Evolutionary conservation across 257 asterid genomes (phyloP), one percentile per base, ranked within the genome.

Genomic region (Plantago elongata): DNA sequence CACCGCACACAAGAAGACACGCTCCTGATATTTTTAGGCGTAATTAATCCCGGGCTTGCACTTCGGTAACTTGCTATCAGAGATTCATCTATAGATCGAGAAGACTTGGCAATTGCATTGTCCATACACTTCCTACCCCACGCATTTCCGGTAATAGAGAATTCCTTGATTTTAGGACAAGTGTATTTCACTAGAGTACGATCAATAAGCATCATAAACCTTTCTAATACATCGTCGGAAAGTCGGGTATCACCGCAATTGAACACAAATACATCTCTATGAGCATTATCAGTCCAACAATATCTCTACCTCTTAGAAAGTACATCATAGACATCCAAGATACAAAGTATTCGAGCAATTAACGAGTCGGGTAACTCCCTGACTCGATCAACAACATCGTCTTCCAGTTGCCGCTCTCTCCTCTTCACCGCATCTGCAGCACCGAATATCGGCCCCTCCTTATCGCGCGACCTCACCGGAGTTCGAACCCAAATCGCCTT

Each of bases 11-110:
- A n/a, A n/a, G n/a, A n/a, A n/a, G n/a, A n/a, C n/a, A n/a, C n/a
- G 70, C 99, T 92, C 79, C 97, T 81, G n/a, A 86, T 93, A 77
- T 69, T 62, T 74, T 86, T 89, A 49, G 99, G 97, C 56, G 97
- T 89, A 57, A 71, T 66, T 68, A 72, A 12, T 18, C 95, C 97
- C 7, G 96, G 95, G 74, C 95, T 86, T 38, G 84, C 76, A 68
- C 96, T 90, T 13, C 95, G 82, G 62, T 89, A 89, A 74, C 99
- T 92, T 50, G 96, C 96, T 65, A 97, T 70, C 9, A 92, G 85
- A 66, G 97, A 89, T 74, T 86, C 91, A 76, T 89, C 97, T 57
- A 89, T 81, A 9, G 89, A 77, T 22, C 65, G 82, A 5, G 97
- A 83, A 45, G 99, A 89, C 77, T 87, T 92, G 14, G 94, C 93